phyloP scores from a whole-genome alignment of 306 rosid species.

The Canavalia ensiformis region DNA sequence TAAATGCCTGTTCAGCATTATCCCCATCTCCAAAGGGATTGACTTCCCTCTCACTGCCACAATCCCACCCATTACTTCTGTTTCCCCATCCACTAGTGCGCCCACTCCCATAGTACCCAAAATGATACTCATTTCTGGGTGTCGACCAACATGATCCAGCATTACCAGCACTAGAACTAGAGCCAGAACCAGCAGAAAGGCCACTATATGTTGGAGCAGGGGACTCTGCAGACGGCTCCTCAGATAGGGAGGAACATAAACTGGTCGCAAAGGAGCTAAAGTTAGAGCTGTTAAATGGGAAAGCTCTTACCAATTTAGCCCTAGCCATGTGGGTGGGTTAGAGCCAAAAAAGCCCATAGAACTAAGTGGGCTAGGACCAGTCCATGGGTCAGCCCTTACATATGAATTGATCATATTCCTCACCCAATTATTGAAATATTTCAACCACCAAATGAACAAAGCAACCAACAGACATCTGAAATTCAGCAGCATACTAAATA shows the following conservation, averaged over 20 bases:
- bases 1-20: constrained; percentile 56
- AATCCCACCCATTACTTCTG: constrained; percentile 77
- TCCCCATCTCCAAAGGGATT: constrained; percentile 79
- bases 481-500: too few species aligned
- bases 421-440: too few species aligned
- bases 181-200: constrained; percentile 46
- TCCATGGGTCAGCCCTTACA: too few species aligned
- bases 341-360: too few species aligned
- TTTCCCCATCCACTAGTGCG: constrained; percentile 67
- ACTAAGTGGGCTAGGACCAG: not conserved
- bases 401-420: too few species aligned
- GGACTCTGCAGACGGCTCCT: constrained; percentile 65
- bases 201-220: constrained; percentile 59
- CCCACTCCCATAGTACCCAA: constrained; percentile 62
- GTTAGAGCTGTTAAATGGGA: not conserved
- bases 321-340: too few species aligned
- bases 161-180: constrained; percentile 48
- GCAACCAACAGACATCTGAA: too few species aligned
- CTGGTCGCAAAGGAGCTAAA: constrained; percentile 55
- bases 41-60: constrained; percentile 78
- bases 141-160: constrained; percentile 61
- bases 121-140: constrained; percentile 63
- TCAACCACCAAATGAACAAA: too few species aligned
- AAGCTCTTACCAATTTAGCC: too few species aligned
- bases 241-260: constrained; percentile 88